Evolutionary conservation across 176 grass and related monocot genomes (phyloP).

Genomic region (Phragmites australis): DNA sequence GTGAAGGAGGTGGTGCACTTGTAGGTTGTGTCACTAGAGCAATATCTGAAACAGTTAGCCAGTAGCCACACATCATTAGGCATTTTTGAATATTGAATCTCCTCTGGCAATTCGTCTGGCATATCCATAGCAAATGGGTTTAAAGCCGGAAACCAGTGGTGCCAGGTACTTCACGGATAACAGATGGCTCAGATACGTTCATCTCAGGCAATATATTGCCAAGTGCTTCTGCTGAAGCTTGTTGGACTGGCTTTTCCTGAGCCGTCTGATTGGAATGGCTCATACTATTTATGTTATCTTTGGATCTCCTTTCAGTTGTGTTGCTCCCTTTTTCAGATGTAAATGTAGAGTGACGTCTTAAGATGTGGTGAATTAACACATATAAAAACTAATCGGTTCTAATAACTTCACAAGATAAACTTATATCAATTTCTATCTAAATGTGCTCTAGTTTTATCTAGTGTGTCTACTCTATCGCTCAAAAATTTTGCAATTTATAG

Average conservation of each 20-base stretch:
- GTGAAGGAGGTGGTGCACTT: conserved; percentile 67
- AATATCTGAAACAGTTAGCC: conserved; percentile 78
- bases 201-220: conserved; percentile 36
- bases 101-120: conserved; percentile 43
- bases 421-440: no score
- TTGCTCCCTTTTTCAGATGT: conserved; percentile 41
- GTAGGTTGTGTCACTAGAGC: conserved; percentile 69
- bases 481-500: no score
- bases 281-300: conserved; percentile 15
- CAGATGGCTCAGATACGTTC: conserved; percentile 25
- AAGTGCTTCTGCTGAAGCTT: conserved; percentile 40
- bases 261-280: conserved; percentile 32
- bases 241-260: conserved; percentile 38
- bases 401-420: no score
- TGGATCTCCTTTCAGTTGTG: conserved; percentile 34
- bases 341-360: no score
- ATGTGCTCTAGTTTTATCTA: no score
- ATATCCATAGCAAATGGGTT: conserved; percentile 34
- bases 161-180: conserved; percentile 27
- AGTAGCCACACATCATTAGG: conserved; percentile 67
- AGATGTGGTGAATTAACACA: no score
- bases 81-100: conserved; percentile 32
- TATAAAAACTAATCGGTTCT: no score
- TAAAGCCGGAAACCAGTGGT: conserved; percentile 28
- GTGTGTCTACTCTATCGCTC: no score